Percentiles rank a stretch among this genome's conserved stretches.
Evolutionary conservation across 306 rosid genomes (phyloP).

Genomic region (Glycine latifolia): DNA sequence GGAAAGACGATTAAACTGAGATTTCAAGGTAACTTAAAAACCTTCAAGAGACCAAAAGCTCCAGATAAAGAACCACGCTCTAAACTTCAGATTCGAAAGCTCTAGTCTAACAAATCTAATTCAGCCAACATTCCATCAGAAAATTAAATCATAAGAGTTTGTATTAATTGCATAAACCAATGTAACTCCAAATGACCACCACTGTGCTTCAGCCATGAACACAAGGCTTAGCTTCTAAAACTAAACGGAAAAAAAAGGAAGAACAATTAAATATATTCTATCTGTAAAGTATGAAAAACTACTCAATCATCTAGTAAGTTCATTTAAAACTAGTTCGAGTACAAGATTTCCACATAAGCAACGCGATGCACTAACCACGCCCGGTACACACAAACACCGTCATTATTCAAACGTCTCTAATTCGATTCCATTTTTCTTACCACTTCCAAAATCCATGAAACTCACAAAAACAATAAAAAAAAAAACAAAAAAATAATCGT

Average conservation of each 20-base stretch:
- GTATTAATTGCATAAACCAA: constrained; percentile 20
- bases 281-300: not conserved
- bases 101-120: too few relatives aligned
- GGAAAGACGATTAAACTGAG: not conserved
- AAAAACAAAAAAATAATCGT: not conserved
- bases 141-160: not conserved
- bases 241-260: not conserved
- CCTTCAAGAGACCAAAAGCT: not conserved
- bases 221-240: not conserved
- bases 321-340: constrained; percentile 14
- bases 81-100: too few relatives aligned
- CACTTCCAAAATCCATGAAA: not conserved
- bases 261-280: not conserved
- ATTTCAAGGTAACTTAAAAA: constrained; percentile 26
- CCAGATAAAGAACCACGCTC: too few relatives aligned
- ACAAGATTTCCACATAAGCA: not conserved
- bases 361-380: constrained; percentile 14
- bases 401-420: not conserved
- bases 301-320: not conserved
- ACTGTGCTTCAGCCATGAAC: constrained; percentile 24
- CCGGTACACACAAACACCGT: not conserved
- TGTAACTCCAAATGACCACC: not conserved
- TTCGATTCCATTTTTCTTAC: not conserved
- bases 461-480: too few relatives aligned
- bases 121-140: not conserved